Percentiles rank a stretch among this genome's conserved stretches.
Conservation (phyloP, 1,284 basidiomycete genomes). For the Moesziomyces globuligerus region DNA sequence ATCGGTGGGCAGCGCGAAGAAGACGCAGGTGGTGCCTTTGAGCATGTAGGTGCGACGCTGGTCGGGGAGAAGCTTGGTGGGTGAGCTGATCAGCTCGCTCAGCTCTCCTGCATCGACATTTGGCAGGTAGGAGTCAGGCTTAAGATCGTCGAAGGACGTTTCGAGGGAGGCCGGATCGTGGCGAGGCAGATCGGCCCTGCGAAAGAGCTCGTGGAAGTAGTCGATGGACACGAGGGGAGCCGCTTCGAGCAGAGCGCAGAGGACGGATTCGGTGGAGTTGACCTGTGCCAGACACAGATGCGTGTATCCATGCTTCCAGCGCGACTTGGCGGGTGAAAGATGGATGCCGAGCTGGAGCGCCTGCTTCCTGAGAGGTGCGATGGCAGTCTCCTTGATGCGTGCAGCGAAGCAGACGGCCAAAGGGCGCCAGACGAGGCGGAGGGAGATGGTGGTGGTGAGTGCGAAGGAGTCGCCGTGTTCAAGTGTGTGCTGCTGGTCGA, state of each 20-base stretch:
- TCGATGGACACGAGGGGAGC: constrained; percentile 37
- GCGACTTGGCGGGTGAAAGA: constrained; percentile 40
- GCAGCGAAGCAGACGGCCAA: constrained; percentile 44
- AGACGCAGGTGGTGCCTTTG: constrained; percentile 45
- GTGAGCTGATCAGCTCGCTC: constrained; percentile 8
- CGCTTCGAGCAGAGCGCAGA: constrained; percentile 36
- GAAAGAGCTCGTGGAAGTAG: constrained; percentile 47
- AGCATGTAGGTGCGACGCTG: constrained; percentile 43
- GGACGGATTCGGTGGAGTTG: constrained; percentile 44
- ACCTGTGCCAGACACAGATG: constrained; percentile 42
- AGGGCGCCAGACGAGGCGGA: constrained; percentile 42
- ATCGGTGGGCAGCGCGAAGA: constrained; percentile 35
- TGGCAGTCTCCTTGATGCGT: constrained; percentile 27
- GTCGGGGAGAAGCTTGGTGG: constrained; percentile 26
- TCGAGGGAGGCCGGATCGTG: constrained; percentile 45
- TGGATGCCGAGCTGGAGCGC: constrained; percentile 30
- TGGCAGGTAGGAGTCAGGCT: constrained; percentile 28
- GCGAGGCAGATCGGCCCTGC: constrained; percentile 26
- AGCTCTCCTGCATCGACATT: constrained; percentile 32
- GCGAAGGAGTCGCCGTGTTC: constrained; percentile 33
- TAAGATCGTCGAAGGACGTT: constrained; percentile 31
- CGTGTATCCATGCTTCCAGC: constrained; percentile 42
- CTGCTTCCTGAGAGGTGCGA: constrained; percentile 18
- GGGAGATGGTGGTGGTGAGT: constrained; percentile 45
- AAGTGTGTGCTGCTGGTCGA: constrained; percentile 27